Percentiles rank a stretch among this genome's conserved stretches.
phyloP scores from a whole-genome alignment of 1,284 basidiomycete genomes.

The Ustilago sp. region DNA sequence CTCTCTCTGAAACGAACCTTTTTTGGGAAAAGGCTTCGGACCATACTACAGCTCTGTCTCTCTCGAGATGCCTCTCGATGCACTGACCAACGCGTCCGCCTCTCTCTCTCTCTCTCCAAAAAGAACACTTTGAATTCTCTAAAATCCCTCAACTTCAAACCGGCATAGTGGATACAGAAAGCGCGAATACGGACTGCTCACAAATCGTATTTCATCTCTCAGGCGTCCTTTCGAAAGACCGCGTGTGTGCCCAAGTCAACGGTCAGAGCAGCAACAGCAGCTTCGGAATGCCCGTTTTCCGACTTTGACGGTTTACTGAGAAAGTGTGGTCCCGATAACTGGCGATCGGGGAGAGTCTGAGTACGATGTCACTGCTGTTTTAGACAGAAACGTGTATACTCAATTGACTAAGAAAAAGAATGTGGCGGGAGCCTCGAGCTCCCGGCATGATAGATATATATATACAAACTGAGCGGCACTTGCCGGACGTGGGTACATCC shows the following conservation, averaged over 20 bases:
- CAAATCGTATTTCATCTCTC: background rate
- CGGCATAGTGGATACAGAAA: background rate
- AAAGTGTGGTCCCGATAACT: no score
- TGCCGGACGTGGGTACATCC: no score
- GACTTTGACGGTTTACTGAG: no score
- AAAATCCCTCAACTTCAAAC: background rate
- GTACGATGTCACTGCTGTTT: no score
- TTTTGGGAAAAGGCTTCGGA: slow-evolving; percentile 2
- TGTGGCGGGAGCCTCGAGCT: no score
- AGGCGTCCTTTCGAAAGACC: background rate
- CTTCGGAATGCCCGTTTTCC: no score
- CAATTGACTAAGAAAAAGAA: no score
- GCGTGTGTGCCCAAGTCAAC: background rate
- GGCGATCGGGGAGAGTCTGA: no score
- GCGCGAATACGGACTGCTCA: background rate
- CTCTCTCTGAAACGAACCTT: slow-evolving; percentile 13
- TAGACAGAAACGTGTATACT: no score
- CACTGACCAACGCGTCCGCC: slow-evolving; percentile 14
- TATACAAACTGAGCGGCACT: no score
- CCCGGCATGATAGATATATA: no score
- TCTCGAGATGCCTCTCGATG: slow-evolving; percentile 1
- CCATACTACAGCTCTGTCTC: background rate
- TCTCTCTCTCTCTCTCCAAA: background rate
- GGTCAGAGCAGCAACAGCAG: no score
- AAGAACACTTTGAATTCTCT: background rate